A percentile compares a stretch with the other conserved stretches of the same genome.
Conservation (phyloP, 2,329 filamentous ascomycete species). For the Pochonia chlamydosporia region DNA sequence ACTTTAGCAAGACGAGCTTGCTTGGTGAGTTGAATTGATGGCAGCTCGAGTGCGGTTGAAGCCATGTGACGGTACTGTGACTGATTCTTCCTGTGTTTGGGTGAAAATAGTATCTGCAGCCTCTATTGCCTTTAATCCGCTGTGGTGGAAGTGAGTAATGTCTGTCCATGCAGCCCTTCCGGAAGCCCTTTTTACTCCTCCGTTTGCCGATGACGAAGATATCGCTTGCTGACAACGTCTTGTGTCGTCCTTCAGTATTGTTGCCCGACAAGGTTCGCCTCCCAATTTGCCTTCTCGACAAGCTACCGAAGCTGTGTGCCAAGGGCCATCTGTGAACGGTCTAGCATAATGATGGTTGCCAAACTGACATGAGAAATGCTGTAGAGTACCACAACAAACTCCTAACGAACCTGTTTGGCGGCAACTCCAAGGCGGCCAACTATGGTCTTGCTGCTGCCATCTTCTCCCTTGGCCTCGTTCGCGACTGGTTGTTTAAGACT, state of each 20-base stretch:
- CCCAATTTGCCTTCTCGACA: not conserved
- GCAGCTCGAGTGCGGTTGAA: not conserved
- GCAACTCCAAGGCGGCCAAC: constrained; percentile 73
- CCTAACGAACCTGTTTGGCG: constrained; percentile 80
- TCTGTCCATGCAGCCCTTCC: constrained; percentile 3
- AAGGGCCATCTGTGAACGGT: not conserved
- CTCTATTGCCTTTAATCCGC: constrained; percentile 88
- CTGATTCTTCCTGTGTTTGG: constrained; percentile 5
- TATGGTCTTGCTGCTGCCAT: constrained; percentile 85
- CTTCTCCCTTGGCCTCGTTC: constrained; percentile 84
- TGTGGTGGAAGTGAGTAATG: constrained; percentile 93
- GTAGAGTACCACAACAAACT: constrained; percentile 87
- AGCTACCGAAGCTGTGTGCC: not conserved
- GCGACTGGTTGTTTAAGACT: constrained; percentile 81
- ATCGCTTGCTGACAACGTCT: constrained; percentile 1
- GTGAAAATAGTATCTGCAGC: constrained; percentile 62
- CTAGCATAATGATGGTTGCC: constrained; percentile 14
- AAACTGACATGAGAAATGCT: constrained; percentile 7
- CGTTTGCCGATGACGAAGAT: not conserved
- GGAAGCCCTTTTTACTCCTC: not conserved
- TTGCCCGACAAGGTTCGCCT: constrained; percentile 67
- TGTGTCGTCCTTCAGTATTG: constrained; percentile 50
- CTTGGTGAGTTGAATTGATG: constrained; percentile 44
- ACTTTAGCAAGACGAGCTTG: constrained; percentile 62
- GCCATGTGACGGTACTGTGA: not conserved